Evolutionary conservation across 441 rosid genomes (phyloP), one percentile per base, ranked within the genome.

Genomic region (Populus hybrid): DNA sequence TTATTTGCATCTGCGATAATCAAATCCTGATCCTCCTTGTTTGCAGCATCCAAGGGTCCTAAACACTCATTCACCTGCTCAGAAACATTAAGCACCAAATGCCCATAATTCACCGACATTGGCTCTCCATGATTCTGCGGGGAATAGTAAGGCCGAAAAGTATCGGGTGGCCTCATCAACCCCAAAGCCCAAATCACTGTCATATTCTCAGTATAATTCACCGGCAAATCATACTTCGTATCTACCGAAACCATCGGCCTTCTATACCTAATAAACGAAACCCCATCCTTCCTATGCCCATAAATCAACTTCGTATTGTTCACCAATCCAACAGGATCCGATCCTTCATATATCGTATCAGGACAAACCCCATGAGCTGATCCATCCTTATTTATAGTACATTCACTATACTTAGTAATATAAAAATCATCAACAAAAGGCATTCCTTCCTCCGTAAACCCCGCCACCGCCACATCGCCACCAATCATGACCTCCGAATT

Each of bases 241-340:
- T 92, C 95, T 63, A 71, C 78, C 4, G 87, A 84, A 70, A 85
- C 85, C 87, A 95, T 82, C 1, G 89, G 91, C 82, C 92, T 90
- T 81, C 82, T 83, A 76, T 86, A 95, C 88, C 98, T 88, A 82
- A 95, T 82, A 85, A 95, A 94, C 0, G 99, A 92, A 73, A 92
- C 97, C 63, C 99, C 98, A 79, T 95, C 99, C 82, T 82, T 94
- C 78, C 98, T 87, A 81, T 94, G 99, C 78, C 99, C 99, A 84
- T 94, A 94, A 81, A 91, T 75, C 83, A 90, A 81, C 79, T 76
- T 78, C 6, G 94, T 91, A 57, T 93, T 90, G 78, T 92, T 94
- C 82, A 91, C 89, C 28, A 88, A 79, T 32, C 86, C 89, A 74
- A 73, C 79, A 0, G 87, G 72, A 59, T 82, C 87, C 1, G 84